Evolutionary conservation across 139 green algal species (phyloP).

Genomic region (Nannochloris sp.): DNA sequence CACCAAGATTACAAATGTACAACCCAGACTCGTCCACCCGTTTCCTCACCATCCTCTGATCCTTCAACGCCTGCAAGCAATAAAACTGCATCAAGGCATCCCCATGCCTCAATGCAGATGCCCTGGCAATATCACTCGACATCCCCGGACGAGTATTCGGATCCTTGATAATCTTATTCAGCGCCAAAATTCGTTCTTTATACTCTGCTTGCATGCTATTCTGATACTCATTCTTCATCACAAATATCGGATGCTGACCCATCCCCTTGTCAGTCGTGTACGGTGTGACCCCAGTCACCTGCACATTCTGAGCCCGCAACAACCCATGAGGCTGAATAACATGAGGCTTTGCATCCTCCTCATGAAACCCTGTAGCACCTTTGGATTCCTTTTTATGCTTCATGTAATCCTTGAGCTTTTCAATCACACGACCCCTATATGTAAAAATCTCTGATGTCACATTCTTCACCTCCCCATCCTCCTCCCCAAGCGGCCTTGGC

Average conservation of each 20-base stretch:
- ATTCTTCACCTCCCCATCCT: not conserved
- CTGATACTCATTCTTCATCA: too few species aligned
- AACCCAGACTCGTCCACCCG: constrained; percentile 38
- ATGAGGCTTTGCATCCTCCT: not conserved
- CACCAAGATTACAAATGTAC: constrained; percentile 57
- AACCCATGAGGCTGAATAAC: too few species aligned
- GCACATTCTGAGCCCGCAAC: too few species aligned
- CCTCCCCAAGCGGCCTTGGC: not conserved
- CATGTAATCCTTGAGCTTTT: not conserved
- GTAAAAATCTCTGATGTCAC: not conserved
- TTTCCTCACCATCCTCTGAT: constrained; percentile 27
- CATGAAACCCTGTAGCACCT: not conserved
- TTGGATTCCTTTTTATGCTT: not conserved
- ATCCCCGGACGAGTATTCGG: too few species aligned
- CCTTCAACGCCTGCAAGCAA: constrained; percentile 25
- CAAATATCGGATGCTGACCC: too few species aligned
- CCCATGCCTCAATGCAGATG: too few species aligned
- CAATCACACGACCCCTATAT: not conserved
- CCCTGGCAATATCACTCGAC: too few species aligned
- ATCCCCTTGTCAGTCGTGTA: too few species aligned
- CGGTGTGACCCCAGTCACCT: too few species aligned
- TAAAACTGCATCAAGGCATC: constrained; percentile 21
- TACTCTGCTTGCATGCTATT: too few species aligned
- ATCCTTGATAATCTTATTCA: too few species aligned
- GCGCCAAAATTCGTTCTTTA: too few species aligned